phyloP scores from a whole-genome alignment of 805 yeast species.

The Kodamaea laetipori region DNA sequence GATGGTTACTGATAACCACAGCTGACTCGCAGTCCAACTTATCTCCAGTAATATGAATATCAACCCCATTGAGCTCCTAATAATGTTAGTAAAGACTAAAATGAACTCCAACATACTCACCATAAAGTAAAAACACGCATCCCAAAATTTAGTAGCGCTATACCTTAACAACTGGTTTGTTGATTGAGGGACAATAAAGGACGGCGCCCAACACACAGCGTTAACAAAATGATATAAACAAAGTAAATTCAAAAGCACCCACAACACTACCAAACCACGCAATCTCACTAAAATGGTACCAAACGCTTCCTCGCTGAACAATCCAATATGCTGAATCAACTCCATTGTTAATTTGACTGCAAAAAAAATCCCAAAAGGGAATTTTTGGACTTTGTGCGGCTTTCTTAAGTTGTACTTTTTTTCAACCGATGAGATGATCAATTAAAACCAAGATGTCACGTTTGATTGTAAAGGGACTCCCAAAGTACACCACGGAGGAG shows the following conservation, averaged over 20 bases:
- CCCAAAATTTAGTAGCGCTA: slow-evolving; percentile 19
- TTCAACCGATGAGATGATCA: slow-evolving; percentile 14
- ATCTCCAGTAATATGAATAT: slow-evolving; percentile 47
- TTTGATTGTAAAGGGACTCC: slow-evolving; percentile 87
- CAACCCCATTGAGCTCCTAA: slow-evolving; percentile 38
- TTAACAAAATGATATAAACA: not conserved
- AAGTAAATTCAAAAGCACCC: not conserved
- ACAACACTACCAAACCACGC: slow-evolving; percentile 2
- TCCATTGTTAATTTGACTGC: slow-evolving; percentile 11
- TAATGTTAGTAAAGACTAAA: slow-evolving; percentile 11
- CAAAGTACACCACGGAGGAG: slow-evolving; percentile 74
- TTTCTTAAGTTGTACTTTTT: not conserved
- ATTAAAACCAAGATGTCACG: slow-evolving; percentile 61
- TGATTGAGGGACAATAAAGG: slow-evolving; percentile 13
- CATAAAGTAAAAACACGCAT: slow-evolving; percentile 13
- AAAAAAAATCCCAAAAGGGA: slow-evolving; percentile 6
- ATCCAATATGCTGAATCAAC: slow-evolving; percentile 10
- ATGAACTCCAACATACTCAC: slow-evolving; percentile 4
- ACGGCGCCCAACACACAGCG: slow-evolving; percentile 1
- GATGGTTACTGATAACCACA: slow-evolving; percentile 58
- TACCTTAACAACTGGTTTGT: slow-evolving; percentile 10
- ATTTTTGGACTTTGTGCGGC: slow-evolving; percentile 3
- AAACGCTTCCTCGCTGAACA: not conserved
- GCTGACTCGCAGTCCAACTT: slow-evolving; percentile 37
- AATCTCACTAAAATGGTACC: not conserved